phyloP scores from a whole-genome alignment of 768 basidiomycete genomes.

The Kwoniella shandongensis region DNA sequence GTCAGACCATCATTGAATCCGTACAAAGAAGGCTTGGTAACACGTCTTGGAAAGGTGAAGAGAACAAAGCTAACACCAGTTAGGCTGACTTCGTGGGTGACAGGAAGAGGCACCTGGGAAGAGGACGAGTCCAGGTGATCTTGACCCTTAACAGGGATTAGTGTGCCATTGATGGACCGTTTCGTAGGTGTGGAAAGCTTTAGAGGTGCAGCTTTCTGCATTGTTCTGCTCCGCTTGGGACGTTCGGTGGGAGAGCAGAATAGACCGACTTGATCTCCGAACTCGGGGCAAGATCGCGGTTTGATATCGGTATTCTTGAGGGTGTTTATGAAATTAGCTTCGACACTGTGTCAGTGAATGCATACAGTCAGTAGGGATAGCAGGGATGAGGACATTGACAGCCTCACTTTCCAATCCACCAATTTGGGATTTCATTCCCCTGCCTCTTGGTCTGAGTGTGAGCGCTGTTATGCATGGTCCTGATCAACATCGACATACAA shows the following conservation, averaged over 20 bases:
- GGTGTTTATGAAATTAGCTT: conserved; percentile 9
- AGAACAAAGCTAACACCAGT: conserved; percentile 10
- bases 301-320: conserved; percentile 9
- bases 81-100: conserved; percentile 3
- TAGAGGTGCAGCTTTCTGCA: neutral
- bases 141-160: neutral
- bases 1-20: conserved; percentile 6
- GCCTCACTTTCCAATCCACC: conserved; percentile 10
- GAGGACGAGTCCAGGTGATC: neutral
- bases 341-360: conserved; percentile 11
- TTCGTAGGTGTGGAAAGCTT: neutral
- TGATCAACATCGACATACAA: too few relatives aligned
- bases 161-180: neutral
- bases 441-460: neutral
- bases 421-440: conserved; percentile 7
- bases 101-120: too few relatives aligned
- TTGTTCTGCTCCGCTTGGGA: neutral
- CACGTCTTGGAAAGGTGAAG: conserved; percentile 3
- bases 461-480: too few relatives aligned
- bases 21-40: neutral
- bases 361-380: neutral
- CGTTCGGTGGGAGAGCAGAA: neutral
- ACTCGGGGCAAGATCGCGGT: conserved; percentile 3
- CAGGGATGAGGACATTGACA: neutral
- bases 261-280: conserved; percentile 12